A percentile compares a stretch with the other conserved stretches of the same genome.
These are phyloP conservation scores for Sodiomyces alkalinus DNA, from an alignment of 2,329 filamentous ascomycete species.

Conservation along the genomic window DNA sequence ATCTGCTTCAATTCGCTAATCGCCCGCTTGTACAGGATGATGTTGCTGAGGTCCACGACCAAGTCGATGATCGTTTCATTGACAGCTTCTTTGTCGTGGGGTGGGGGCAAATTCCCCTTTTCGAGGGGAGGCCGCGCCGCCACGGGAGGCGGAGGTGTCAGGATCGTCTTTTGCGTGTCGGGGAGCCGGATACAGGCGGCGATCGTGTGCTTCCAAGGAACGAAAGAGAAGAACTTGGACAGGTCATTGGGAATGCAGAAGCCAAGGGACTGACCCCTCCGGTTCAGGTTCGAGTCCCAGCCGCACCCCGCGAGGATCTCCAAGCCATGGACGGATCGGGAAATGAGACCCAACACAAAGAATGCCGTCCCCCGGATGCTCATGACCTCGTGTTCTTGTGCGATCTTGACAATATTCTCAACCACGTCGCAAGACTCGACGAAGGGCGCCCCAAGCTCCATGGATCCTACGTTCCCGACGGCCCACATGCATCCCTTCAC, in stretches of 20 bases:
- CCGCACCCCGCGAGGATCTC: constrained; percentile 81
- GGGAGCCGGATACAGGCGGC: constrained; percentile 30
- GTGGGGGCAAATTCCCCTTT: constrained; percentile 22
- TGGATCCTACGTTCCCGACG: constrained; percentile 92
- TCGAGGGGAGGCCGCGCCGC: constrained; percentile 26
- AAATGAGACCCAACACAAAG: constrained; percentile 87
- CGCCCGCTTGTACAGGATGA: constrained; percentile 79
- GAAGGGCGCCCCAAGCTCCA: constrained; percentile 93
- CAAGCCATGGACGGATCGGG: constrained; percentile 77
- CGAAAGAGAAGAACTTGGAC: constrained; percentile 59
- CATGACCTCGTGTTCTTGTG: constrained; percentile 77
- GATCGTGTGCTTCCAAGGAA: constrained; percentile 39
- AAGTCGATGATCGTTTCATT: constrained; percentile 73
- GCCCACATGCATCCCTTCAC: constrained; percentile 97
- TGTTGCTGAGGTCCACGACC: constrained; percentile 80
- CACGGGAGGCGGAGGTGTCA: constrained; percentile 24
- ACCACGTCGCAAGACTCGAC: constrained; percentile 84
- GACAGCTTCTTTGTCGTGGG: constrained; percentile 45
- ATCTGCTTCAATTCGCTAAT: constrained; percentile 69
- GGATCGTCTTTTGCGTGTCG: constrained; percentile 36
- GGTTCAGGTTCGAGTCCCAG: constrained; percentile 84
- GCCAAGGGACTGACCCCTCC: constrained; percentile 68
- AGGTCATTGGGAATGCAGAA: constrained; percentile 76
- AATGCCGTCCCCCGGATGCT: constrained; percentile 91
- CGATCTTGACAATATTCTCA: constrained; percentile 73